These are phyloP conservation scores for Melanogaster broomeanus DNA, from an alignment of 768 basidiomycete species.

Conservation along the genomic window DNA sequence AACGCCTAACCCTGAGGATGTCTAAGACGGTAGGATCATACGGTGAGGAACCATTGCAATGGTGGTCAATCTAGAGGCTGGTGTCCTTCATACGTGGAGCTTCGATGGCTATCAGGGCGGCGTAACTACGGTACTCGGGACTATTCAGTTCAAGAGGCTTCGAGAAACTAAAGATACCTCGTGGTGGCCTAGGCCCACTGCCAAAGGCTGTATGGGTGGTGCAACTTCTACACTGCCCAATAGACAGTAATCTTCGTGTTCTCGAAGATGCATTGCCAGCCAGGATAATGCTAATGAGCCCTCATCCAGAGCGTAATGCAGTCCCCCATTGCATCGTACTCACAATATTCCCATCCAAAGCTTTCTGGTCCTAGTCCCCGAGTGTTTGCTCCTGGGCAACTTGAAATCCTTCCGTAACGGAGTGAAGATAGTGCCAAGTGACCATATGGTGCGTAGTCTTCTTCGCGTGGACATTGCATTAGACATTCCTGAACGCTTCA, in stretches of 20 bases:
- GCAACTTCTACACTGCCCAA: slow-evolving; percentile 6
- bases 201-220: too few species aligned
- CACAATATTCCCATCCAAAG: slow-evolving; percentile 4
- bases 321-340: neutral
- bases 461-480: neutral
- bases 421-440: slow-evolving; percentile 1
- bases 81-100: too few species aligned
- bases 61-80: too few species aligned
- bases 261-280: neutral
- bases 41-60: neutral
- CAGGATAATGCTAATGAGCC: neutral
- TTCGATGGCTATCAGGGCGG: too few species aligned
- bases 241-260: slow-evolving; percentile 4
- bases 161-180: too few species aligned
- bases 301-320: slow-evolving; percentile 11
- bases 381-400: neutral
- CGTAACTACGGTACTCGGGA: too few species aligned
- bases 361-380: slow-evolving; percentile 3
- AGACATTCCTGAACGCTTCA: neutral
- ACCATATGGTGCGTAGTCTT: neutral
- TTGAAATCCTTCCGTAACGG: neutral
- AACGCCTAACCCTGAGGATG: slow-evolving; percentile 2
- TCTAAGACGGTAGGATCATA: neutral
- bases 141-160: too few species aligned
- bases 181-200: too few species aligned